A percentile compares a stretch with the other conserved stretches of the same genome.
These are phyloP conservation scores for Zoysia pacifica DNA, from an alignment of 176 grass and related monocot genomes.

Conservation along the genomic window DNA sequence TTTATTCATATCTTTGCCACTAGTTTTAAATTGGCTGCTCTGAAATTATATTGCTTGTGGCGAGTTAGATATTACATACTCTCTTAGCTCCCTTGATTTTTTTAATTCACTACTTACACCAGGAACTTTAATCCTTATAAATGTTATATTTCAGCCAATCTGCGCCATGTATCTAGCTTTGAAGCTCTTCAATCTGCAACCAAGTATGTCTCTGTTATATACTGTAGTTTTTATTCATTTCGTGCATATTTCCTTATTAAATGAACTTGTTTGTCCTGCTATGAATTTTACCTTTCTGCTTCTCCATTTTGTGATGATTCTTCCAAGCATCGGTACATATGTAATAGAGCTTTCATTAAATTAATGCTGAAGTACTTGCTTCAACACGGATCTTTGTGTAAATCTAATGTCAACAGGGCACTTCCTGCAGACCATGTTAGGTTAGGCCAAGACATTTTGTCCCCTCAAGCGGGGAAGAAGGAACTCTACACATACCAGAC, in stretches of 20 bases:
- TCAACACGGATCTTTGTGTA: neutral
- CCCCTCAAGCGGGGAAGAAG: conserved; percentile 96
- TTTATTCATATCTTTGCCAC: neutral
- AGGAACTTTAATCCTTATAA: conserved; percentile 37
- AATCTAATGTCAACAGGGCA: conserved; percentile 72
- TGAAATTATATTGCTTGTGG: neutral
- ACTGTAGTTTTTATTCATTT: neutral
- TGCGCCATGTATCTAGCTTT: conserved; percentile 79
- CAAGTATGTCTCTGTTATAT: conserved; percentile 60
- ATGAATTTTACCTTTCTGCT: neutral
- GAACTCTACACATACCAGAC: conserved; percentile 94
- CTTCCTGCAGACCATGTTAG: conserved; percentile 92
- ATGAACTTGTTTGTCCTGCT: neutral
- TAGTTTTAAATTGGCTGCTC: neutral
- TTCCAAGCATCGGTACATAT: no score
- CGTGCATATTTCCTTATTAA: neutral
- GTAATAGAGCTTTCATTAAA: no score
- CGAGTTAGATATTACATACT: neutral
- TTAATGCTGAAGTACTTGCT: neutral
- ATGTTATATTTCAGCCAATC: conserved; percentile 81
- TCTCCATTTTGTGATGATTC: neutral
- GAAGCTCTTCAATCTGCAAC: conserved; percentile 95
- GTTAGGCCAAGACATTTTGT: conserved; percentile 98
- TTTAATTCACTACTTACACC: conserved; percentile 3
- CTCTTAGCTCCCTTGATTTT: conserved; percentile 7